Base-by-base conservation (phyloP, 1,139 yeast species). In the Candida anutae region DNA sequence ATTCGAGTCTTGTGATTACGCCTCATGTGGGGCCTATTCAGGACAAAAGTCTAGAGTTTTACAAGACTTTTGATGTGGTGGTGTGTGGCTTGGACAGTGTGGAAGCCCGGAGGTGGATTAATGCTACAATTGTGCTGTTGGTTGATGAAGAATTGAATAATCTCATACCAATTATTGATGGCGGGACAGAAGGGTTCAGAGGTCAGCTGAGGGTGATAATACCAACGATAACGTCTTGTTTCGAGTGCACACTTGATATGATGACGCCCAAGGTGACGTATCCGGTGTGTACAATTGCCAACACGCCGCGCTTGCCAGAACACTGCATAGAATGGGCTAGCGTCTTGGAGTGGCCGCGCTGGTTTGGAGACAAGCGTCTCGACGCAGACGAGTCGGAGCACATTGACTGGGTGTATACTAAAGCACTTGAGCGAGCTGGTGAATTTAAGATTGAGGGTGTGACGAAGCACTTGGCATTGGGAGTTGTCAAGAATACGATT, bases 251-350 rank as follows among this genome's bases (percentile, higher is more conserved):
- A 2, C 61, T 84, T 26, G 87, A 80, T 36, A 69, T 88, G 55
- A 62, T 84, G 19, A 74, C 84, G 5, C 75, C 77, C 3, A 77
- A 75, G 40, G 67, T 71, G 5, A 77, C 85, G 0, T 84, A 77
- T 43, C 97, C 98, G 1, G 78, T 90, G 35, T 90, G 98, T 54
- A 90, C 98, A 1, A 80, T 90, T 30, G 94, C 96, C 6, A 83
- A 87, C 37, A 87, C 94, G 4, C 98, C 98, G 6, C 58, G 98
- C 36, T 57, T 85, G 10, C 93, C 96, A 0, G 96, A 90, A 45
- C 98, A 90, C 54, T 87, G 96, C 46, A 78, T 90, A 13, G 95
- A 87, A 50, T 90, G 94, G 84, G 93, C 93, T 2, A 73, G 77
- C 36, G 79, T 77, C 25, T 58, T 85, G 8, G 79, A 76, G 42